phyloP scores from a whole-genome alignment of 2,329 filamentous ascomycete species.

The Pochonia chlamydosporia region DNA sequence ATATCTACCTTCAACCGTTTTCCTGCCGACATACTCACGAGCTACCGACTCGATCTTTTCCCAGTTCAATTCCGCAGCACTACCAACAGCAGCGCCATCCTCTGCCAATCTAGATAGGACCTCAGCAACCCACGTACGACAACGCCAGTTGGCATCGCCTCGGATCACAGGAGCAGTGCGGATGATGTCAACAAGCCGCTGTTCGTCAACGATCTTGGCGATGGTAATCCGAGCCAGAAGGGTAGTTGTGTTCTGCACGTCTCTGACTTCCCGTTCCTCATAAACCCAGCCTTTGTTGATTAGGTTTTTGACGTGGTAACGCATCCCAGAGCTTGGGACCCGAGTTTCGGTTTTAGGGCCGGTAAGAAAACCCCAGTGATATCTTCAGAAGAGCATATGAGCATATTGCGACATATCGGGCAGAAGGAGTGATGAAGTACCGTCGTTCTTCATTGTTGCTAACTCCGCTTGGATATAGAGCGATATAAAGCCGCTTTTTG shows the following conservation, averaged over 20 bases:
- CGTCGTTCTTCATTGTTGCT: slow-evolving; percentile 16
- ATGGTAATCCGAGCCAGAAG: slow-evolving; percentile 32
- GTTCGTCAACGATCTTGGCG: slow-evolving; percentile 31
- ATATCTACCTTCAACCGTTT: background rate
- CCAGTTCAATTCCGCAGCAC: background rate
- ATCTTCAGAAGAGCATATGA: slow-evolving; percentile 12
- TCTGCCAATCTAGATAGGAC: background rate
- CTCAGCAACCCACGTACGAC: background rate
- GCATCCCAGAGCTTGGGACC: slow-evolving; percentile 17
- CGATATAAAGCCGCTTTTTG: slow-evolving; percentile 26
- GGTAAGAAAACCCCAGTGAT: slow-evolving; percentile 24
- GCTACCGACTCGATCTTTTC: background rate
- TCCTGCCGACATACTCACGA: background rate
- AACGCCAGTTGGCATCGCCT: slow-evolving; percentile 17
- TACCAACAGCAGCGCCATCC: background rate
- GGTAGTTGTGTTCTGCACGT: slow-evolving; percentile 17
- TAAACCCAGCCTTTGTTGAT: slow-evolving; percentile 17
- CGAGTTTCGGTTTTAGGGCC: slow-evolving; percentile 21
- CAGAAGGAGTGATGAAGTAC: slow-evolving; percentile 13
- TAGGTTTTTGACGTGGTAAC: slow-evolving; percentile 27
- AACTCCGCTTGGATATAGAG: slow-evolving; percentile 22
- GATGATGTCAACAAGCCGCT: slow-evolving; percentile 25
- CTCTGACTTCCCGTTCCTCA: slow-evolving; percentile 14
- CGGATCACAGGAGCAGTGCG: slow-evolving; percentile 25
- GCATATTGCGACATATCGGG: background rate